Evolutionary conservation across 495 filamentous ascomycete species (phyloP), one percentile per base, ranked within the genome.

Genomic region (Penicillium odoratum): DNA sequence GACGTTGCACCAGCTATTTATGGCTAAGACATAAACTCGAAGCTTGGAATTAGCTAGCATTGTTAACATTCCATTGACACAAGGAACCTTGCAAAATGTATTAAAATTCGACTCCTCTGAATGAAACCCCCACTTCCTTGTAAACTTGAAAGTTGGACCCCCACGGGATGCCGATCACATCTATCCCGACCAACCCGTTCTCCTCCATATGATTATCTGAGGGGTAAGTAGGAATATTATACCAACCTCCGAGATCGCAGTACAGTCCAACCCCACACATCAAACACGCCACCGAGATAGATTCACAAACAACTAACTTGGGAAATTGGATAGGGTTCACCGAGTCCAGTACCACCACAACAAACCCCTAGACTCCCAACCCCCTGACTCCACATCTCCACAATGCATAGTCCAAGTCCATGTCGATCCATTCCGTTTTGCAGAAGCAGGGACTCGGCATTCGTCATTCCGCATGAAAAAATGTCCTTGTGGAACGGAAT

Each of bases 371-470:
- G 43, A 47, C 29, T 21, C 28, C 51, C 51, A 33, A 43, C n/a
- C 51, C 33, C 7, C 29, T 4, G 21, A 33, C 30, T 28, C 33
- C 34, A 52, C 33, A 52, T 26, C 50, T 15, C 50, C 38, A 52
- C 46, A 10, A 48, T 31, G 28, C 45, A 48, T 4, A 7, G 6
- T 15, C 46, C 13, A 48, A 48, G 8, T n/a, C 25, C 7, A 3
- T 48, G 61, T 50, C 53, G 61, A 63, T 63, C 61, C 61, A 63
- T 63, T 63, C 61, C 61, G 48, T 29, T 48, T 9, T 28, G 33
- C 60, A 49, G 28, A 45, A 34, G 29, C 50, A 55, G 42, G 30
- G 26, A 45, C 38, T 38, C 34, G 36, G 57, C 59, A 45, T 42
- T 44, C 48, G 48, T 43, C 15, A 36, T 44, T 34, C 30, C 29